Percentiles rank a stretch among this genome's conserved stretches.
Evolutionary conservation across 441 rosid genomes (phyloP).

Genomic region (Erodium trifolium): DNA sequence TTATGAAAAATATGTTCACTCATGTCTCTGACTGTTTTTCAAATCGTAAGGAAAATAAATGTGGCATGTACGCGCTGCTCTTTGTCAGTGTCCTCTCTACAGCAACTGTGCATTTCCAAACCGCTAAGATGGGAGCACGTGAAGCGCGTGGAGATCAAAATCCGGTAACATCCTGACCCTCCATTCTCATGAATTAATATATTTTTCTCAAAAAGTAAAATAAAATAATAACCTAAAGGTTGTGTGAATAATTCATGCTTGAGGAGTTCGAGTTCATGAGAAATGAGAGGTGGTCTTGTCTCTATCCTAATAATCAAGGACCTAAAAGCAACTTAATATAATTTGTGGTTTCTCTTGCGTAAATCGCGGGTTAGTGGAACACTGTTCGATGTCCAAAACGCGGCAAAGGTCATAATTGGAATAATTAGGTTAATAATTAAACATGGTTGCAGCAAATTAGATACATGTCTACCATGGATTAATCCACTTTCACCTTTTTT

Average conservation of each 20-base stretch:
- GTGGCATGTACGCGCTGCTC: neutral
- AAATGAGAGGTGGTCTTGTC: neutral
- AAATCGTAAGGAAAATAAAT: too few relatives aligned
- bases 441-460: neutral
- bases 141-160: neutral
- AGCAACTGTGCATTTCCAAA: neutral
- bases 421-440: constrained; percentile 6
- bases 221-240: neutral
- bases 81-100: neutral
- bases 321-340: neutral
- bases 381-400: neutral
- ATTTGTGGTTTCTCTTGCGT: constrained; percentile 3
- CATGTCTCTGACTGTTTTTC: too few relatives aligned
- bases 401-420: constrained; percentile 4
- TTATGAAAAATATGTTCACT: too few relatives aligned
- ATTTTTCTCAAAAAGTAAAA: neutral
- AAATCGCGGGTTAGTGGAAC: constrained; percentile 9
- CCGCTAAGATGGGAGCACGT: neutral
- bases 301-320: neutral
- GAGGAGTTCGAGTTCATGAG: too few relatives aligned
- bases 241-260: neutral
- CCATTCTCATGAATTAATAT: neutral
- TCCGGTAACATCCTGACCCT: neutral
- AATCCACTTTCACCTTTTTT: neutral
- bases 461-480: neutral